Percentiles rank a stretch among this genome's conserved stretches.
Evolutionary conservation across 805 yeast genomes (phyloP).

Genomic region (Sugiyamaella chiloensis): DNA sequence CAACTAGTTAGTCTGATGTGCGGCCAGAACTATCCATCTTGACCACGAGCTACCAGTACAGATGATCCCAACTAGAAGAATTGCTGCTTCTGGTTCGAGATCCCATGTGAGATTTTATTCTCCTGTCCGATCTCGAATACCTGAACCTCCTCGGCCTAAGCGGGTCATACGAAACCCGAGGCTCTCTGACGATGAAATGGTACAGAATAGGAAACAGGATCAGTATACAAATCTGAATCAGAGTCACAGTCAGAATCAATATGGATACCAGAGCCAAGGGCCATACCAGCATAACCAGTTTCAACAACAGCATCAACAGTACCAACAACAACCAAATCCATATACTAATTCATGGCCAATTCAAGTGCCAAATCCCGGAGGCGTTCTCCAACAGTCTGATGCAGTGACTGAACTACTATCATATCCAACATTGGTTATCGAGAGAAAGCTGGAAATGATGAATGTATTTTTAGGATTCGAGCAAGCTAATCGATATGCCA

Average conservation of each 20-base stretch:
- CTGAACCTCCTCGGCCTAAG: constrained; percentile 15
- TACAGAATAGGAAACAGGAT: too few relatives aligned
- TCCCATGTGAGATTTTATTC: constrained; percentile 18
- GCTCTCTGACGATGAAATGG: neutral
- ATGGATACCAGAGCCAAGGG: neutral
- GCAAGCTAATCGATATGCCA: constrained; percentile 74
- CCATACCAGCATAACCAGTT: neutral
- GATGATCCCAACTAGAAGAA: too few relatives aligned
- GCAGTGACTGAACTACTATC: constrained; percentile 59
- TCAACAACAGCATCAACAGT: neutral
- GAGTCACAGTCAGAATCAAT: neutral
- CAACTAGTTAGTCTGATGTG: too few relatives aligned
- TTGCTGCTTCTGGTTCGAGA: too few relatives aligned
- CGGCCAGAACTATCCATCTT: too few relatives aligned
- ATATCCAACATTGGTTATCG: constrained; percentile 83
- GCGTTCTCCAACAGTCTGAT: constrained; percentile 53
- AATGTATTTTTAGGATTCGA: constrained; percentile 85
- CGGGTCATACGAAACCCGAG: neutral
- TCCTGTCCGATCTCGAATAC: constrained; percentile 21
- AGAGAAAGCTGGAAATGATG: constrained; percentile 84
- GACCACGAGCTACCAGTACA: too few relatives aligned
- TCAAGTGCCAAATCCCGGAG: constrained; percentile 40
- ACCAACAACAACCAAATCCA: neutral
- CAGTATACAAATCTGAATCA: neutral
- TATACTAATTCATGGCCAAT: neutral